phyloP scores from a whole-genome alignment of 2,329 filamentous ascomycete species.

The Penicillium brevicompactum region DNA sequence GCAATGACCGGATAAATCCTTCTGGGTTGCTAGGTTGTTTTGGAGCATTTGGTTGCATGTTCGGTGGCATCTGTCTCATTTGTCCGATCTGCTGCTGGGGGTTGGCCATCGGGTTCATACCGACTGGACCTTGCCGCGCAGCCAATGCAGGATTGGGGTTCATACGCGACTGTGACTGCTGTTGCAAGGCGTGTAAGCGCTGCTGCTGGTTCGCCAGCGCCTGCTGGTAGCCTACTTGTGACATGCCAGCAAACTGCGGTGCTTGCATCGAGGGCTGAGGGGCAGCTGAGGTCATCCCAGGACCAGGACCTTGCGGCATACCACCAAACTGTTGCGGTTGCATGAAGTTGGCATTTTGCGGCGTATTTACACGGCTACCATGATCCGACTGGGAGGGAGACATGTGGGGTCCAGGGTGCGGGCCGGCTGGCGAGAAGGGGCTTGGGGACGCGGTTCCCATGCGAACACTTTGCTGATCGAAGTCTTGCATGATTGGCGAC shows the following conservation, averaged over 20 bases:
- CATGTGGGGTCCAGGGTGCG: conserved; percentile 65
- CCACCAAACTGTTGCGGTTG: conserved; percentile 50
- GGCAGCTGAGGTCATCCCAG: conserved; percentile 43
- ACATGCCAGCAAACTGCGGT: conserved; percentile 52
- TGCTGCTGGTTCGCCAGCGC: conserved; percentile 71
- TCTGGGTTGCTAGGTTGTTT: conserved; percentile 57
- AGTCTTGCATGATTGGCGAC: conserved; percentile 85
- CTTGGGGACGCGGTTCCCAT: conserved; percentile 92
- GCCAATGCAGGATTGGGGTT: conserved; percentile 43
- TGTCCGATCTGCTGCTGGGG: conserved; percentile 44
- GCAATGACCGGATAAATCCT: conserved; percentile 74
- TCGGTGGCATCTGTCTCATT: conserved; percentile 53
- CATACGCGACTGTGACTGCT: conserved; percentile 74
- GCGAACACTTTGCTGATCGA: conserved; percentile 67
- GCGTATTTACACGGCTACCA: conserved; percentile 64
- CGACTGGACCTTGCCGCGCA: conserved; percentile 35
- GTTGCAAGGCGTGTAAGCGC: conserved; percentile 75
- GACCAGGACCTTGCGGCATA: conserved; percentile 34
- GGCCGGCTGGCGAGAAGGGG: conserved; percentile 77
- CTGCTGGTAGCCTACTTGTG: conserved; percentile 51
- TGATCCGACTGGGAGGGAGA: conserved; percentile 79
- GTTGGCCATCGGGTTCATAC: conserved; percentile 43
- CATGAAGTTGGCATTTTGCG: conserved; percentile 72
- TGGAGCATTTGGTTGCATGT: conserved; percentile 45
- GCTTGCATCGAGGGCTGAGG: conserved; percentile 46